Base-by-base conservation (phyloP, 352 stramenopile genomes). In the Pythium utonaiense region DNA sequence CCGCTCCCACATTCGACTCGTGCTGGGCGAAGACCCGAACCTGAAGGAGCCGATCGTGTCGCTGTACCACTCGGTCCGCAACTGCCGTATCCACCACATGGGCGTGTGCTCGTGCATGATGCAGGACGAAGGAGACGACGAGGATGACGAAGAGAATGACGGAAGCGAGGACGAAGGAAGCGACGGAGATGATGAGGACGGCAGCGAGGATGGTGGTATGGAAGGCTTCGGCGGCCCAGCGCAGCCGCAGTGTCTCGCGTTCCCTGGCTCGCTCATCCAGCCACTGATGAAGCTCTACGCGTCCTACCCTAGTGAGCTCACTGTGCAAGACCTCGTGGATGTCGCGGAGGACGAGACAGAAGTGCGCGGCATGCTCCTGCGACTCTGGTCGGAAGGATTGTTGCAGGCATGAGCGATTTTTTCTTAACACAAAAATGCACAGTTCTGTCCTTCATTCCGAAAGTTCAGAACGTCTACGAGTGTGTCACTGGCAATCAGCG, bases 21-120 rank as follows among this genome's bases (percentile, higher is more conserved):
- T 75, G 17, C 71, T 93, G 54, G 75, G 74, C 41, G 70, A 83
- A 44, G 83, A 91, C 33, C 57, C 57, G 5, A 77, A 86, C 14
- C 49, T 61, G 30, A 79, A 85, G 33, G 76, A 89, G 47, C 66
- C 78, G 22, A 77, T 83, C 53, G 75, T 91, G 56, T 73, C 80
- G 0, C 60, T 93, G 4, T 88, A 89, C 60, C 84, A 88, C 60
- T 91, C 83, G 57, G 59, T 82, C 36, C 57, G 74, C 50, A 95
- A 95, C 62, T 95, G 86, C 59, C 72, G 83, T 42, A 50, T 70
- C 52, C 86, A 95, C 70, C 86, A 95, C 70, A 95, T 95, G 86
- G 83, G 82, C 0, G 19, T 81, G 24, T 95, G 86, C 65, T 79
- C 69, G n/a, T 95, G 85, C 38, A 58, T 70, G n/a, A 34, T 47